Conservation (phyloP, 345 rosid species). For the Isatis tinctoria region DNA sequence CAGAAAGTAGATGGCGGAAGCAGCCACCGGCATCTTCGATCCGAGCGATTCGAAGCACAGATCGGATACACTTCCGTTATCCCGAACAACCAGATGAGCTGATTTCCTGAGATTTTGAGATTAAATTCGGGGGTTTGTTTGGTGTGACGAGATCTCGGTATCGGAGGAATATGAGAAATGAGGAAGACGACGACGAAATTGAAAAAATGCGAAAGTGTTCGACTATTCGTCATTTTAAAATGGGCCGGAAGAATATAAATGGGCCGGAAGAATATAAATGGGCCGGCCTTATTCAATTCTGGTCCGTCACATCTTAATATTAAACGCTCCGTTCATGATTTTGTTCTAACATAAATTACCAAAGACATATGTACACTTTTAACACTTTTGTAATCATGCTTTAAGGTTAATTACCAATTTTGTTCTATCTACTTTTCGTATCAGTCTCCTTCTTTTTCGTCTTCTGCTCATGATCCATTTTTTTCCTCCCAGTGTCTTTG, state of each 20-base stretch:
- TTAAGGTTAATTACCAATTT: too few species aligned
- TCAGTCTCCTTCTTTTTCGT: too few species aligned
- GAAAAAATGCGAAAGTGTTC: background rate
- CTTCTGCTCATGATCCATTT: too few species aligned
- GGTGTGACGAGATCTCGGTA: slow-evolving; percentile 19
- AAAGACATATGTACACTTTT: too few species aligned
- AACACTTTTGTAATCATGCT: too few species aligned
- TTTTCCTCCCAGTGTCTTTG: too few species aligned
- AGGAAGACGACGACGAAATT: slow-evolving; percentile 22
- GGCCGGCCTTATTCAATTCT: background rate
- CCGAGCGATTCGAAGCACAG: slow-evolving; percentile 18
- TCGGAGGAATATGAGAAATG: slow-evolving; percentile 10
- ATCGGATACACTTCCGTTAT: background rate
- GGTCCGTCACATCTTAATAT: background rate
- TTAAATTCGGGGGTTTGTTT: background rate
- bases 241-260: background rate
- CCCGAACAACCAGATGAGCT: background rate
- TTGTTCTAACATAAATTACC: too few species aligned
- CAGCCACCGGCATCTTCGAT: slow-evolving; percentile 98
- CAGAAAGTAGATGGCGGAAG: slow-evolving; percentile 95
- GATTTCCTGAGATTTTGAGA: background rate
- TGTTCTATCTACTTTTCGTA: too few species aligned
- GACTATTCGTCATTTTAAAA: background rate
- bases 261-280: background rate
- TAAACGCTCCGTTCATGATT: too few species aligned